These are phyloP conservation scores for Acrocalymma vagum DNA, from an alignment of 2,329 filamentous ascomycete species.

Conservation along the genomic window DNA sequence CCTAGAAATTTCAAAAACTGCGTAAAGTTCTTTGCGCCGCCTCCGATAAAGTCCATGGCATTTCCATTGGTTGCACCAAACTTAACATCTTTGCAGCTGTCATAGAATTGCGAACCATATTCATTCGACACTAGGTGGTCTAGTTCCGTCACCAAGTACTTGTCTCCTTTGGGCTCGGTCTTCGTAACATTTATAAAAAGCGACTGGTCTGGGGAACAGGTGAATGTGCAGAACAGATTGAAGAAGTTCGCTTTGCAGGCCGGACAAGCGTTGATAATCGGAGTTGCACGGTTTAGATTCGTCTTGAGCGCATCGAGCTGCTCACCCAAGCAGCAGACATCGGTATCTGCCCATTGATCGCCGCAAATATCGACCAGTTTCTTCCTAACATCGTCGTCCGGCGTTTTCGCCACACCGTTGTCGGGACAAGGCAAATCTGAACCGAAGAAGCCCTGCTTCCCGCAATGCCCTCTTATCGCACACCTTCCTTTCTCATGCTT, in stretches of 20 bases:
- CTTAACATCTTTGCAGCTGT: slow-evolving; percentile 99
- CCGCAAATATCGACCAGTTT: slow-evolving; percentile 89
- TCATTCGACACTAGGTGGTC: slow-evolving; percentile 87
- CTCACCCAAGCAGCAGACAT: slow-evolving; percentile 83
- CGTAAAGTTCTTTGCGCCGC: slow-evolving; percentile 88
- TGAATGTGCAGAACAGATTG: slow-evolving; percentile 98
- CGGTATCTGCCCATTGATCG: slow-evolving; percentile 80
- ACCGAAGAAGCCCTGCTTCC: slow-evolving; percentile 88
- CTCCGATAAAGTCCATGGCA: slow-evolving; percentile 95
- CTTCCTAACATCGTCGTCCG: slow-evolving; percentile 74
- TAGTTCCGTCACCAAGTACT: slow-evolving; percentile 81
- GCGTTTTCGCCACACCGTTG: slow-evolving; percentile 81
- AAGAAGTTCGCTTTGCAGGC: slow-evolving; percentile 99
- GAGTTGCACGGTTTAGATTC: slow-evolving; percentile 86
- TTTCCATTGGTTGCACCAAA: slow-evolving; percentile 93
- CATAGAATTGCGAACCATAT: slow-evolving; percentile 88
- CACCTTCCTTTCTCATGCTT: slow-evolving; percentile 89
- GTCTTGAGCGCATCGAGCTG: slow-evolving; percentile 84
- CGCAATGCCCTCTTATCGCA: slow-evolving; percentile 90
- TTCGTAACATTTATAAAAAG: slow-evolving; percentile 92
- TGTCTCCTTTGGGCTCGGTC: slow-evolving; percentile 68
- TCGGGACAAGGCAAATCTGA: slow-evolving; percentile 91
- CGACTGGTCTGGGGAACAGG: slow-evolving; percentile 95
- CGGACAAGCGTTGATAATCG: slow-evolving; percentile 90
- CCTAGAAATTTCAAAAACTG: slow-evolving; percentile 91